Evolutionary conservation across 2,329 filamentous ascomycete genomes (phyloP).

Genomic region (Coleophoma eucalyptorum): DNA sequence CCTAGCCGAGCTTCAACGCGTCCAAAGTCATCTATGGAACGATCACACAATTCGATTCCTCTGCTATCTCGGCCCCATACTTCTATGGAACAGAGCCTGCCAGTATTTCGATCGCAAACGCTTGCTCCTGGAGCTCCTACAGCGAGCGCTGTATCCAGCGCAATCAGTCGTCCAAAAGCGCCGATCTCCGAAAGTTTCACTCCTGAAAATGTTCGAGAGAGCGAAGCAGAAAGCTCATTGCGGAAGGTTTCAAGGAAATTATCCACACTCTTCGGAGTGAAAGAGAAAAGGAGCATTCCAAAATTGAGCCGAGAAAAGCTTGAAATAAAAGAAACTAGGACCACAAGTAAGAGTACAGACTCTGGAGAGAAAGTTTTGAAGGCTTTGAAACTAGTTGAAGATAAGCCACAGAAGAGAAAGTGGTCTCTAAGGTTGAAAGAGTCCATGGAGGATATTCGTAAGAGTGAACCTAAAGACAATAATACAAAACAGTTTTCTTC

Average conservation of each 20-base stretch:
- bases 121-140: background rate
- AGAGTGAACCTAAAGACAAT: too few relatives aligned
- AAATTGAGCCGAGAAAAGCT: conserved; percentile 10
- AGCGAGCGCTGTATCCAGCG: background rate
- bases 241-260: conserved; percentile 6
- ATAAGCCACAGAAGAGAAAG: background rate
- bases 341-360: conserved; percentile 2
- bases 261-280: conserved; percentile 4
- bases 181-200: conserved; percentile 1
- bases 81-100: background rate
- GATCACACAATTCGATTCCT: background rate
- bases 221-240: background rate
- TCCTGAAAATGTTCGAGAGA: background rate
- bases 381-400: background rate
- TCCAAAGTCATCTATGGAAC: background rate
- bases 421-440: background rate
- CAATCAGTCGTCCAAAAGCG: background rate
- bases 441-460: background rate
- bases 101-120: background rate
- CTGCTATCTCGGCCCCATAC: background rate
- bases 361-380: background rate
- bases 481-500: too few relatives aligned
- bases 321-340: conserved; percentile 3
- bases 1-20: background rate
- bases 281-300: conserved; percentile 5